Evolutionary conservation across 768 basidiomycete species (phyloP).

Genomic region (Lactarius sanguifluus): DNA sequence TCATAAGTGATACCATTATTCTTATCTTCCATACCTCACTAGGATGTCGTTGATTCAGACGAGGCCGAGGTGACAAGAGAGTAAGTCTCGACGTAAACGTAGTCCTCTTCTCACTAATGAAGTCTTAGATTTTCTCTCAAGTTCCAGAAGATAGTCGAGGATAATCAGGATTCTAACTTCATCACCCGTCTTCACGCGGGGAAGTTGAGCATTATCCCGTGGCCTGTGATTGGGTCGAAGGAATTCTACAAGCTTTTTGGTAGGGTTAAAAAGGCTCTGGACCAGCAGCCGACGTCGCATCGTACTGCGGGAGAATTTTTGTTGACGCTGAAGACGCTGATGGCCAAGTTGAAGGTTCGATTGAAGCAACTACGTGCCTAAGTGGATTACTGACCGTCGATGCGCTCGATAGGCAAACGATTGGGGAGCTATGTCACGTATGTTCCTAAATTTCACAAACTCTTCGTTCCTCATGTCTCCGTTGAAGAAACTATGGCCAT

Average conservation of each 20-base stretch:
- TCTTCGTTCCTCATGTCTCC: neutral
- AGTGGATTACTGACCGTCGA: neutral
- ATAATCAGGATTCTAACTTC: constrained; percentile 63
- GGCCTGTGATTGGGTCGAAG: constrained; percentile 64
- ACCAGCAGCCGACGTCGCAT: constrained; percentile 52
- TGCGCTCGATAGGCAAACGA: constrained; percentile 51
- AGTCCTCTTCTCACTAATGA: neutral
- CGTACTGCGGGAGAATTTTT: constrained; percentile 54
- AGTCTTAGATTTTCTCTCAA: constrained; percentile 51
- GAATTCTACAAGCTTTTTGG: constrained; percentile 59
- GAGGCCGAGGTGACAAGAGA: constrained; percentile 57
- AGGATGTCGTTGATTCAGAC: constrained; percentile 68
- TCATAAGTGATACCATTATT: neutral
- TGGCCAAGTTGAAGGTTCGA: constrained; percentile 66
- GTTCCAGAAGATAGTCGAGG: constrained; percentile 60
- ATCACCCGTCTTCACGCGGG: constrained; percentile 60
- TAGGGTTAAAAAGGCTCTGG: constrained; percentile 46
- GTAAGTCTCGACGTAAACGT: constrained; percentile 37
- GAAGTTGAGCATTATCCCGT: constrained; percentile 56
- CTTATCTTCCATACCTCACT: neutral
- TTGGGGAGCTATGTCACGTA: constrained; percentile 64
- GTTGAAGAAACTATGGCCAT: constrained; percentile 47
- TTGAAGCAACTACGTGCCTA: neutral
- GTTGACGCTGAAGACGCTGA: constrained; percentile 57
- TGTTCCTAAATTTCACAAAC: constrained; percentile 27